Conservation (phyloP, 352 stramenopile species). For the Peronospora belbahrii region DNA sequence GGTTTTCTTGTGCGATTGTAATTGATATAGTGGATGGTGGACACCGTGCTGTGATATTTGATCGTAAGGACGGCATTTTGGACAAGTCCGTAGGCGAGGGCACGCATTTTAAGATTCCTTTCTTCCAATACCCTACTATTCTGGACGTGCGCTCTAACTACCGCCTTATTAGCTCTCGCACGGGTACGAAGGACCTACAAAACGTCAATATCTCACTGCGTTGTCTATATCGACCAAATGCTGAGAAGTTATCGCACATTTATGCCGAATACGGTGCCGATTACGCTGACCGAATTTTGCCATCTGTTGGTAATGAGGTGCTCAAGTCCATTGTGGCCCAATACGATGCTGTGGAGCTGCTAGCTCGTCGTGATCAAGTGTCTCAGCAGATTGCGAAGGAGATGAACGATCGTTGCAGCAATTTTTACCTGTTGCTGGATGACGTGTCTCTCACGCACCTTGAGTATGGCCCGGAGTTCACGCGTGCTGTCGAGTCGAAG, state of each 20-base stretch:
- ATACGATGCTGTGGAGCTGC: conserved; percentile 99
- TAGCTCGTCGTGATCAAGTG: conserved; percentile 98
- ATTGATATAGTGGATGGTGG: conserved; percentile 92
- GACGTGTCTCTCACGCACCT: conserved; percentile 99
- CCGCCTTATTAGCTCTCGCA: conserved; percentile 94
- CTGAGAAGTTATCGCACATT: conserved; percentile 93
- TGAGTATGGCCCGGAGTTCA: conserved; percentile 98
- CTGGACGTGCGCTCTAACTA: conserved; percentile 97
- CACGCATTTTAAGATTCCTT: conserved; percentile 99
- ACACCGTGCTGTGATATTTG: conserved; percentile 98
- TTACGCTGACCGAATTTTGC: conserved; percentile 98
- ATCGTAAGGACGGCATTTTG: conserved; percentile 96
- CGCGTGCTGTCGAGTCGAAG: conserved; percentile 99
- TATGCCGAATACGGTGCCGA: conserved; percentile 96
- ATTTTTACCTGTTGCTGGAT: conserved; percentile 98
- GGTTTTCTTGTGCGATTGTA: conserved; percentile 1
- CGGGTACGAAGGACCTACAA: conserved; percentile 99
- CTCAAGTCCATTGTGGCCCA: conserved; percentile 93
- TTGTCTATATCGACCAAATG: conserved; percentile 91
- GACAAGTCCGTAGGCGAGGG: conserved; percentile 93
- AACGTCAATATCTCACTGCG: conserved; percentile 99
- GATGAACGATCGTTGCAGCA: conserved; percentile 92
- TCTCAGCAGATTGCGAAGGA: conserved; percentile 94
- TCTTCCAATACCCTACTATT: conserved; percentile 96
- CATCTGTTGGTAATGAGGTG: conserved; percentile 96